Evolutionary conservation across 2,329 filamentous ascomycete genomes (phyloP), one percentile per base, ranked within the genome.

Genomic region (Aspergillus novofumigatus): DNA sequence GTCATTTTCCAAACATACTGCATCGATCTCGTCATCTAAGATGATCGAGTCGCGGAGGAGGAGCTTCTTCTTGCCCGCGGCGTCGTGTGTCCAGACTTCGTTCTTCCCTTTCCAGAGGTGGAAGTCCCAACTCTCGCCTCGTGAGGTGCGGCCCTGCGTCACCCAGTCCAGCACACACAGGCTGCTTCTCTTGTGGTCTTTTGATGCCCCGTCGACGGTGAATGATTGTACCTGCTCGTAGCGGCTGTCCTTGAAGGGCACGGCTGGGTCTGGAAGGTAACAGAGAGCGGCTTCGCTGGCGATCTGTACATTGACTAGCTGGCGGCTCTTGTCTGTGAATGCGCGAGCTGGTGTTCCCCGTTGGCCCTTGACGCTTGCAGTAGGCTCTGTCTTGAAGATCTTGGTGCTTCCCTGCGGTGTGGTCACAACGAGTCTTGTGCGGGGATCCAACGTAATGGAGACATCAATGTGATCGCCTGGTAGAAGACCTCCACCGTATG

Each of bases 91-190:
- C 59, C 70, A 67, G n/a, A 97, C 82, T 75, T 99, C 94, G 69
- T 97, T 97, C 62, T 89, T 83, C 9, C 91, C 92, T 57, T 81
- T 84, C 86, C 94, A 97, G 60, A 82, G 83, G 56, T 82, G 78
- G 59, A 97, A 86, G 64, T 87, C 87, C 94, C 94, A 99, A 61
- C 91, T 83, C 75, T 99, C 94, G 25, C 92, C 92, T 49, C 90
- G 84, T 4, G 94, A 92, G 4, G 82, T 85, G 20, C 94, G 85
- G 7, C 94, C 94, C 68, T 93, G 90, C 2, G 87, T 95, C 6
- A 97, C 92, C 94, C 94, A 99, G 73, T 99, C 94, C 49, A 96
- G 78, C 2, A 96, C 81, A 69, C 92, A 95, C 14, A 97, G 76
- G 44, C 88, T 65, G 80, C 84, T 73, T 9, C 72, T 65, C 35